phyloP scores from a whole-genome alignment of 2,329 filamentous ascomycete genomes.

The Penicillium sclerotiorum region DNA sequence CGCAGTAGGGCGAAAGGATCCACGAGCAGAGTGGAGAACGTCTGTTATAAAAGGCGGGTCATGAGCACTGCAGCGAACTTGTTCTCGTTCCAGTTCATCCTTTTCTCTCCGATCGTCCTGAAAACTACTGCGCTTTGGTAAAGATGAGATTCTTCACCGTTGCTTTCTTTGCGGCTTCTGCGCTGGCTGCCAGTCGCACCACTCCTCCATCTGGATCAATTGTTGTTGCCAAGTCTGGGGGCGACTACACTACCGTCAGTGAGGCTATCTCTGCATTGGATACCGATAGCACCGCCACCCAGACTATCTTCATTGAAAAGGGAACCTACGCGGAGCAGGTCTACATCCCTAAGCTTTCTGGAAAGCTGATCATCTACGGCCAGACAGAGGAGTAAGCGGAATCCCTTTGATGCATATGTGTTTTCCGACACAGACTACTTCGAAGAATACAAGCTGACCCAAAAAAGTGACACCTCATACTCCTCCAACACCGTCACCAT shows the following conservation, averaged over 20 bases:
- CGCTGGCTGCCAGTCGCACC: slow-evolving; percentile 26
- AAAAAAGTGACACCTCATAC: slow-evolving; percentile 45
- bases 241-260: slow-evolving; percentile 25
- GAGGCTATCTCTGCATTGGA: slow-evolving; percentile 61
- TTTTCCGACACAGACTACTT: too few species aligned
- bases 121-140: background rate
- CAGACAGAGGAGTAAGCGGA: slow-evolving; percentile 50
- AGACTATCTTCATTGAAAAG: slow-evolving; percentile 65
- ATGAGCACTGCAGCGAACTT: background rate
- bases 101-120: background rate
- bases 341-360: slow-evolving; percentile 52
- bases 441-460: background rate
- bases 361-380: slow-evolving; percentile 60
- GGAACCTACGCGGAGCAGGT: slow-evolving; percentile 66
- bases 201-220: slow-evolving; percentile 28
- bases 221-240: slow-evolving; percentile 28
- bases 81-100: background rate
- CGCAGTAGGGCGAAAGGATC: background rate
- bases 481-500: slow-evolving; percentile 61
- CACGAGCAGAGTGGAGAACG: too few species aligned
- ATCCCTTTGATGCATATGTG: too few species aligned
- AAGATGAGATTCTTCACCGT: slow-evolving; percentile 14
- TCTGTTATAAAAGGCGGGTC: background rate
- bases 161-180: slow-evolving; percentile 17
- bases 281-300: slow-evolving; percentile 51